Evolutionary conservation across 768 basidiomycete genomes (phyloP).

Genomic region (Mycena leptocephala): DNA sequence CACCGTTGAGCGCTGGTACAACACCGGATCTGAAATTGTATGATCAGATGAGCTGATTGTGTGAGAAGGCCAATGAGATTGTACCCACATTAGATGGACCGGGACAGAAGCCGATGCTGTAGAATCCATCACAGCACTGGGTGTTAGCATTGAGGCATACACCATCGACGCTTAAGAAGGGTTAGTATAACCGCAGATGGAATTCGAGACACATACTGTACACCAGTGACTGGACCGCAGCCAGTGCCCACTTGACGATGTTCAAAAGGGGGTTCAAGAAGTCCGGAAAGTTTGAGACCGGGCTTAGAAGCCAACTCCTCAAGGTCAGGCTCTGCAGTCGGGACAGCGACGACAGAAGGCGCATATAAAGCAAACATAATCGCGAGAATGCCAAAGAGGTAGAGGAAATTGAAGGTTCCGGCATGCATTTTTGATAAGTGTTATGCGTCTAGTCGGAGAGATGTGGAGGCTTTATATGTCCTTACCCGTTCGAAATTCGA

Average conservation of each 20-base stretch:
- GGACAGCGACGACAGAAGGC: neutral
- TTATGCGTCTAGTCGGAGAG: neutral
- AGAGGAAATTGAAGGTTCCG: neutral
- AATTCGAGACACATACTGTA: neutral
- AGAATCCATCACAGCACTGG: neutral
- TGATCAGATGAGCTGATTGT: too few species aligned
- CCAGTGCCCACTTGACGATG: neutral
- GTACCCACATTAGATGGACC: neutral
- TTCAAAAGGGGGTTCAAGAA: neutral
- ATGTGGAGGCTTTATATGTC: neutral
- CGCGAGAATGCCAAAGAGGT: neutral
- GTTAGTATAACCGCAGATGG: neutral
- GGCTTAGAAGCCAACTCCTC: neutral
- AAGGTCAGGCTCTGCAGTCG: neutral
- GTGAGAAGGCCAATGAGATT: neutral
- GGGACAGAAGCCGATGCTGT: neutral
- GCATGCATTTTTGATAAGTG: neutral
- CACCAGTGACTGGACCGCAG: neutral
- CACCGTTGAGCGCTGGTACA: neutral
- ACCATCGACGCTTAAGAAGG: neutral
- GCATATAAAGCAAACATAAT: neutral
- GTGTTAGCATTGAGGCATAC: neutral
- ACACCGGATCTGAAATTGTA: neutral
- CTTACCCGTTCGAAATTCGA: too few species aligned
- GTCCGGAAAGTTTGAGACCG: neutral